These are phyloP conservation scores for Silene noctiflora DNA, from an alignment of 179 eudicot species.

Conservation along the genomic window DNA sequence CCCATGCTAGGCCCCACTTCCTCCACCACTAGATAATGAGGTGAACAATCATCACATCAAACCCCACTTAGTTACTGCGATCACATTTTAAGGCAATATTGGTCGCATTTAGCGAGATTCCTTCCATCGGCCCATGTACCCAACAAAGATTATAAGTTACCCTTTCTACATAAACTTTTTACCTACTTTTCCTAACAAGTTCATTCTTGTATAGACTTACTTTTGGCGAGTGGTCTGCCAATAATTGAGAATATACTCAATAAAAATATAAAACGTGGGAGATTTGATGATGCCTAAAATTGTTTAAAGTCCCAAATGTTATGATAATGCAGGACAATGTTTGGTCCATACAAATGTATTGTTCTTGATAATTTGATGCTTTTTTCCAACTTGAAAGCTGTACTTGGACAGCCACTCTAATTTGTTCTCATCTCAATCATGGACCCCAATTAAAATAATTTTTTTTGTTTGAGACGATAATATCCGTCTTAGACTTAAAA, in stretches of 20 bases:
- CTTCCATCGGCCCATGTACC: no score
- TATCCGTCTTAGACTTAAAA: no score
- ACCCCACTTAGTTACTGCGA: no score
- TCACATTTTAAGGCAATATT: no score
- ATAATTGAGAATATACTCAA: neutral
- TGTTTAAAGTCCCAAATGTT: neutral
- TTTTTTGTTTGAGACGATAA: no score
- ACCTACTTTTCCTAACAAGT: neutral
- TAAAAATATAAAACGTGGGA: neutral
- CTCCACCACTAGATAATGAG: no score
- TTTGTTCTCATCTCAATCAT: neutral
- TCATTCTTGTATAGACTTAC: neutral
- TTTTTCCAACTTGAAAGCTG: neutral
- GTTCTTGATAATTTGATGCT: constrained; percentile 2
- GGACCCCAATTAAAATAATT: constrained; percentile 14
- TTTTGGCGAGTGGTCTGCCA: constrained; percentile 26
- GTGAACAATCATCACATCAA: no score
- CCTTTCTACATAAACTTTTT: neutral
- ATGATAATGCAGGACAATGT: constrained; percentile 16
- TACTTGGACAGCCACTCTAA: neutral
- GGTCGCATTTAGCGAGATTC: no score
- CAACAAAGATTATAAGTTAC: neutral
- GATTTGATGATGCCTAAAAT: neutral
- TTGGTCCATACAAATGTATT: constrained; percentile 10
- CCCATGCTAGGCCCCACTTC: no score